Evolutionary conservation across 495 filamentous ascomycete genomes (phyloP).

Genomic region (Rhypophila decipiens): DNA sequence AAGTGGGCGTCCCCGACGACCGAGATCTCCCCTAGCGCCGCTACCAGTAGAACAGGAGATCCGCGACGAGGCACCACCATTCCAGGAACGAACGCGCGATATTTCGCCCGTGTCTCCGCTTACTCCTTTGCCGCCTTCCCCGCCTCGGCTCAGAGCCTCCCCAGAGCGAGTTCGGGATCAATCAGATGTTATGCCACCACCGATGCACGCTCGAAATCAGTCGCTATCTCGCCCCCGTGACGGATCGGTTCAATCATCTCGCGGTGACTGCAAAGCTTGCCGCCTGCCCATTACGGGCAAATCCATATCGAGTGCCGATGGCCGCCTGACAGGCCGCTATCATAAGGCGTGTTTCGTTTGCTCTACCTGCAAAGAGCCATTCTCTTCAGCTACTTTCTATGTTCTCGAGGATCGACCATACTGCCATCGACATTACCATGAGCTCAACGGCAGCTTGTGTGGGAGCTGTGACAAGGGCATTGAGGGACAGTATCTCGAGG

Average conservation of each 20-base stretch:
- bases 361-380: conserved; percentile 72
- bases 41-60: conserved; percentile 17
- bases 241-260: conserved; percentile 24
- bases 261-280: conserved; percentile 82
- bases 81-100: conserved; percentile 8
- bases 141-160: conserved; percentile 10
- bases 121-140: conserved; percentile 3
- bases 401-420: conserved; percentile 80
- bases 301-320: conserved; percentile 88
- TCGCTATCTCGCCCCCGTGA: conserved; percentile 16
- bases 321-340: conserved; percentile 86
- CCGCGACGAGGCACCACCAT: no score
- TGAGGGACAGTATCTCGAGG: conserved; percentile 93
- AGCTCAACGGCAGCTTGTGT: conserved; percentile 81
- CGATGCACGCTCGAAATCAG: background rate
- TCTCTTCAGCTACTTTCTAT: conserved; percentile 87
- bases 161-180: conserved; percentile 9
- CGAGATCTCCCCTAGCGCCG: conserved; percentile 19
- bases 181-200: background rate
- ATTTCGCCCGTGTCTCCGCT: conserved; percentile 4
- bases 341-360: conserved; percentile 94
- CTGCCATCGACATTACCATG: conserved; percentile 90
- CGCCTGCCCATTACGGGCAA: conserved; percentile 74
- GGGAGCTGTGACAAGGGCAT: conserved; percentile 74
- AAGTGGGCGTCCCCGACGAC: conserved; percentile 9